Evolutionary conservation across 495 filamentous ascomycete genomes (phyloP), one percentile per base, ranked within the genome.

Genomic region (Annulohypoxylon nitens): DNA sequence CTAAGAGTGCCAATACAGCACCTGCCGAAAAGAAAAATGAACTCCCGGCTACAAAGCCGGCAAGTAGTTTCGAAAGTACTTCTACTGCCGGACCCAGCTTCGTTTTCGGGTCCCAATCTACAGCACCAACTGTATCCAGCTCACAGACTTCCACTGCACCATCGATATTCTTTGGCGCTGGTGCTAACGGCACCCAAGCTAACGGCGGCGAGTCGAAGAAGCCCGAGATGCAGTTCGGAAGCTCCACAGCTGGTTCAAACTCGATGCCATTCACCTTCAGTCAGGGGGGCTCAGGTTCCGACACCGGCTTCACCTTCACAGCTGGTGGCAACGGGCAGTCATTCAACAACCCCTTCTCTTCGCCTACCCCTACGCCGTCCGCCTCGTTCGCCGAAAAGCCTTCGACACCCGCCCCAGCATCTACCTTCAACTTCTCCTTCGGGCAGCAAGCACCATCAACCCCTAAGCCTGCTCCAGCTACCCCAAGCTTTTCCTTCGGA

Each of bases 331-430:
- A 75, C 41, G 73, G 64, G 3, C 59, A 71, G 9, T 63, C 79
- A 1, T 71, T 84, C 47, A 81, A 82, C 51, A 86, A 86, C 61
- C 83, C 83, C 7, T 85, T 85, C 60, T 60, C 81, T 14, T 59
- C 78, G 14, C 60, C 76, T n/a, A 64, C 51, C 12, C 25, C 77
- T 14, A 12, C 53, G 6, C 36, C 67, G 1, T 45, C 77, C 6
- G 53, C 64, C 9, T 70, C 76, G 36, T 75, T 77, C 9, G 71
- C 64, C 1, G 75, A 70, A 30, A 75, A 76, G 30, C n/a, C 66
- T 33, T 57, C 78, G 4, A 64, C 74, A 33, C 76, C 83, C 36
- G 73, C 76, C 0, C 79, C 83, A 26, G 73, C 76, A 2, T 81
- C 81, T 10, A 66, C 64, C 14, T 81, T 83, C 68, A 80, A 64